Evolutionary conservation across 2,329 filamentous ascomycete species (phyloP), one percentile per base, ranked within the genome.

Genomic region (Diaporthe velutina): DNA sequence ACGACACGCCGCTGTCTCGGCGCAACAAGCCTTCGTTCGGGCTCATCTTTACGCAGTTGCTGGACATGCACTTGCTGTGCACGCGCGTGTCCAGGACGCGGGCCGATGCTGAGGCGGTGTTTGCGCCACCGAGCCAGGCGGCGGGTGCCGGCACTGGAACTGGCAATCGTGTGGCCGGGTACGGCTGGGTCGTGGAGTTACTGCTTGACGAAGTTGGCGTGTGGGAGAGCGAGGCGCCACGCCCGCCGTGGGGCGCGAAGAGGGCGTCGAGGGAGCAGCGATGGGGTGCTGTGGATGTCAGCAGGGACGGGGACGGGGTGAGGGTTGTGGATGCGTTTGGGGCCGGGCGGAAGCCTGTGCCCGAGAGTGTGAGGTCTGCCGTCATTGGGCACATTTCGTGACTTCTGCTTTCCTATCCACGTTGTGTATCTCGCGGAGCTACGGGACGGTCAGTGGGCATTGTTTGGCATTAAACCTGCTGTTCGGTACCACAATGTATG

Each of bases 41-140:
- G 7, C 82, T 86, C 19, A 85, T 89, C 6, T 92, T 92, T 76
- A 78, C 86, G 8, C 87, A 90, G 80, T 83, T 91, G 55, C 82
- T 90, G 0, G 86, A 90, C 60, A 70, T 91, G 25, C 90, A 92
- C 75, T 77, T 92, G 7, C 82, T 92, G 3, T 86, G 87, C 74
- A 87, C 86, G 6, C 79, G 79, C 4, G 75, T 90, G 0, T 86
- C 88, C 33, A 82, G 83, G 55, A 80, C 79, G 6, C 80, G 79
- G 22, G 80, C 70, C 1, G 88, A 88, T 66, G 86, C 84, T 2
- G 86, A 86, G 77, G 75, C 76, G 25, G 22, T 82, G 2, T 81
- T 81, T 45, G 77, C 77, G 28, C 73, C 13, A 71, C 73, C 7
- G 68, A 38, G 30, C 45, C 42, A 50, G 28, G 42, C 33, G 42